Percentiles rank a stretch among this genome's conserved stretches.
Conservation (phyloP, 2,329 filamentous ascomycete genomes). For the Paracamarosporium sp. region DNA sequence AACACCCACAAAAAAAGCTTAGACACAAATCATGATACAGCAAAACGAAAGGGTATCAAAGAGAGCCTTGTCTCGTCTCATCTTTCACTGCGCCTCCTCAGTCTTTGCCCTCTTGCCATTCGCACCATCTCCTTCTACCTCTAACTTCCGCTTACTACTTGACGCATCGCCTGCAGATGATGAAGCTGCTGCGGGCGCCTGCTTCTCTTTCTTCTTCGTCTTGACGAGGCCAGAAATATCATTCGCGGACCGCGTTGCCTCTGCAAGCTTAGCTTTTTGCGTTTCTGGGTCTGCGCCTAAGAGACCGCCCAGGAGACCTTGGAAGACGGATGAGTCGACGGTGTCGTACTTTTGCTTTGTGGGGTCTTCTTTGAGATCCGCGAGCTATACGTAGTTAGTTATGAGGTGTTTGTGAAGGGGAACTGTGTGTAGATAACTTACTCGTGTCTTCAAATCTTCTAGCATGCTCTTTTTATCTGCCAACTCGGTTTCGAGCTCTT, state of each 20-base stretch:
- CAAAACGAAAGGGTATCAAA: slow-evolving; percentile 3
- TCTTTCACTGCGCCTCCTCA: slow-evolving; percentile 28
- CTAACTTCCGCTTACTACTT: slow-evolving; percentile 42
- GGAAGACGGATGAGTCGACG: slow-evolving; percentile 54
- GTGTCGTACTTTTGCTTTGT: slow-evolving; percentile 49
- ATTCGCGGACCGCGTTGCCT: slow-evolving; percentile 75
- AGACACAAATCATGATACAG: no score
- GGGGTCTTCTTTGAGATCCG: slow-evolving; percentile 71
- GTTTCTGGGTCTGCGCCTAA: slow-evolving; percentile 68
- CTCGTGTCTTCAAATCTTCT: slow-evolving; percentile 70
- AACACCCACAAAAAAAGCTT: no score
- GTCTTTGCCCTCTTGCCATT: slow-evolving; percentile 43
- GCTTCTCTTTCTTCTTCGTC: slow-evolving; percentile 66
- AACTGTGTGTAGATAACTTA: slow-evolving; percentile 54
- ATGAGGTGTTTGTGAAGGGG: background rate
- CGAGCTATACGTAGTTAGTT: slow-evolving; percentile 57
- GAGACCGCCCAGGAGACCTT: slow-evolving; percentile 69
- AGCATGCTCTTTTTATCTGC: slow-evolving; percentile 79
- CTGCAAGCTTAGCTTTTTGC: slow-evolving; percentile 69
- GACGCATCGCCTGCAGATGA: slow-evolving; percentile 10
- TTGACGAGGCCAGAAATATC: slow-evolving; percentile 78
- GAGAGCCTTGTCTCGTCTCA: no score
- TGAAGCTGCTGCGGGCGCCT: slow-evolving; percentile 15
- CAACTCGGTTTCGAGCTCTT: slow-evolving; percentile 68
- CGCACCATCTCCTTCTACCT: slow-evolving; percentile 27